Evolutionary conservation across 176 grass and related monocot species (phyloP).

Genomic region (Musa beccarii): DNA sequence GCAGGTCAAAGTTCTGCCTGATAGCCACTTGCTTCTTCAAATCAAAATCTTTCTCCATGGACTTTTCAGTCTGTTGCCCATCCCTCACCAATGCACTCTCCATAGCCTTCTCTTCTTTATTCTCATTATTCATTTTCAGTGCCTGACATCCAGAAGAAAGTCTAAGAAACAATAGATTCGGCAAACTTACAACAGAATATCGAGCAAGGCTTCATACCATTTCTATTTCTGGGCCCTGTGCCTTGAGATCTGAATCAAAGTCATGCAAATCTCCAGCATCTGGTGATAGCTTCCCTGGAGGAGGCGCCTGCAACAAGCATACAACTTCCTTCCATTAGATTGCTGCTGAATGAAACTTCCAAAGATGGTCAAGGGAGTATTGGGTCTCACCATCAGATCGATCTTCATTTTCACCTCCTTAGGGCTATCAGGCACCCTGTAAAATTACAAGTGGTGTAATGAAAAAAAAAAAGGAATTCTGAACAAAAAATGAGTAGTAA

Average conservation of each 20-base stretch:
- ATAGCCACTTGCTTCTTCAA: constrained; percentile 41
- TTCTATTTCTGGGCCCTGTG: constrained; percentile 60
- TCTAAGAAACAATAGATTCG: constrained; percentile 13
- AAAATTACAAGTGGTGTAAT: neutral
- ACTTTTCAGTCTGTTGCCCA: constrained; percentile 40
- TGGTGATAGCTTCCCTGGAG: constrained; percentile 95
- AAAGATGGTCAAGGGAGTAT: neutral
- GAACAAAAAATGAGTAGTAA: constrained; percentile 12
- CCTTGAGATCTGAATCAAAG: constrained; percentile 59
- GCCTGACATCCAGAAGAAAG: constrained; percentile 15
- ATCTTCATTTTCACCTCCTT: constrained; percentile 77
- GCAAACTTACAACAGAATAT: neutral
- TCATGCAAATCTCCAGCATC: constrained; percentile 73
- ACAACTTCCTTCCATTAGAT: neutral
- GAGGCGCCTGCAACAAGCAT: constrained; percentile 54
- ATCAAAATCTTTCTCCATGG: neutral
- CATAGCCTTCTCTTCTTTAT: constrained; percentile 46
- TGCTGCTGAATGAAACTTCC: neutral
- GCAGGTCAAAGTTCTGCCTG: constrained; percentile 30
- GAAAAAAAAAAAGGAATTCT: constrained; percentile 23
- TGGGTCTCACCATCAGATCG: constrained; percentile 91
- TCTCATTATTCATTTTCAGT: constrained; percentile 33
- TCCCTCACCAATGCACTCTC: constrained; percentile 34
- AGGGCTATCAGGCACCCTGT: constrained; percentile 29
- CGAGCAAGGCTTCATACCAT: constrained; percentile 32